These are phyloP conservation scores for Ganoderma lingzhi DNA, from an alignment of 1,284 basidiomycete genomes.

Conservation along the genomic window DNA sequence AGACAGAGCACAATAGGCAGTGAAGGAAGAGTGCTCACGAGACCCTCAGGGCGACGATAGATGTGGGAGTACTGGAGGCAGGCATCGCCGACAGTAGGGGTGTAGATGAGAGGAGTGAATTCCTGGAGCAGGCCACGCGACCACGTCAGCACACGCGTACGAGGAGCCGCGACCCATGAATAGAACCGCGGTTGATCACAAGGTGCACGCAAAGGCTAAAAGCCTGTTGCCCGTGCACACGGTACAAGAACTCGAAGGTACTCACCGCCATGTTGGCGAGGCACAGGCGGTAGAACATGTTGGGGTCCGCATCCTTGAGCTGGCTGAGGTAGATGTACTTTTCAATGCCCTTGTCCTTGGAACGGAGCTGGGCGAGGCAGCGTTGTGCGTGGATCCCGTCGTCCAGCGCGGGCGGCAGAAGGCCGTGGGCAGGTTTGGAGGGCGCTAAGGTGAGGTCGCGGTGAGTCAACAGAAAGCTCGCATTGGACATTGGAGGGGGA, in stretches of 20 bases:
- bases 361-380: conserved; percentile 73
- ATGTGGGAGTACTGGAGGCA: conserved; percentile 88
- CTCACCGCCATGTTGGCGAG: conserved; percentile 67
- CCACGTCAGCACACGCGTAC: not conserved
- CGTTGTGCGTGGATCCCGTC: conserved; percentile 63
- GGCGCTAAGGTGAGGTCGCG: conserved; percentile 42
- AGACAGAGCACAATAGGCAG: conserved; percentile 13
- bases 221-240: not conserved
- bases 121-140: conserved; percentile 47
- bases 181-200: not conserved
- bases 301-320: conserved; percentile 75
- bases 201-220: conserved; percentile 6
- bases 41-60: conserved; percentile 82
- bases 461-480: conserved; percentile 20
- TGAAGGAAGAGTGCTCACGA: conserved; percentile 54
- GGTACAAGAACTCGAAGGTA: not conserved
- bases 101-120: conserved; percentile 90
- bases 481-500: not conserved
- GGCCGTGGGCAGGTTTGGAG: conserved; percentile 57
- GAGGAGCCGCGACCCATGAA: not conserved
- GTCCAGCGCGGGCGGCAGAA: conserved; percentile 70
- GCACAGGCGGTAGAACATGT: conserved; percentile 80
- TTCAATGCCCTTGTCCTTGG: conserved; percentile 77
- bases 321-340: conserved; percentile 85
- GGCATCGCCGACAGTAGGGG: conserved; percentile 92